Evolutionary conservation across 371 early-diverging fungal genomes (phyloP), one percentile per base, ranked within the genome.

Genomic region (Nematocida homosporus): DNA sequence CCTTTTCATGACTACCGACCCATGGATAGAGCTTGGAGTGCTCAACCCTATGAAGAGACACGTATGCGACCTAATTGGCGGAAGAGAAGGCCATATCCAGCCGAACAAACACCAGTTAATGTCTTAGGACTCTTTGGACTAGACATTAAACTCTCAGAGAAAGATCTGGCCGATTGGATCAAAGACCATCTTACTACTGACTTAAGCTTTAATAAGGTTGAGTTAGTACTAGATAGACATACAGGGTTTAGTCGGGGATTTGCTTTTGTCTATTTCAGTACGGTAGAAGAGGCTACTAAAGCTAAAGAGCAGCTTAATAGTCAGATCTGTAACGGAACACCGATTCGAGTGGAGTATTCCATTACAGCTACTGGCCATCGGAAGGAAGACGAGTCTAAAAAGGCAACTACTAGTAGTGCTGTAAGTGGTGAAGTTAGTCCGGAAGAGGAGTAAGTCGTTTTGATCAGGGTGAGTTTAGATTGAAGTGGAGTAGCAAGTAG

Each of bases 51-150:
- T 10, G 27, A 50, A 20, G 68, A 59, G 20, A n/a, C 4, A 10
- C 30, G 68, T 38, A 25, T 25, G 8, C 10, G 18, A 8, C 6
- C 38, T 5, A 34, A 6, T 23, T 4, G 42, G 38, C 8, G 59
- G 27, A 57, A 34, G 42, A 4, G 59, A 34, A 57, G 35, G 42
- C 16, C 5, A 35, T 27, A 37, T 42, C 59, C 25, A 5, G 8
- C 6, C 18, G 59, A 57, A 20, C 75, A 59, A 32, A n/a, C 25
- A 2, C 83, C 83, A 20, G 76, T 77, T 10, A 79, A 61, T 34
- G 64, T 79, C 2, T 32, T 83, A 29, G 78, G 83, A 1, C n/a
- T 83, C 44, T 83, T 83, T 66, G 83, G 83, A 8, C 29, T 82
- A 32, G 57, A 59, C 32, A 63, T 56, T 2, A 51, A 66, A 30